A percentile compares a stretch with the other conserved stretches of the same genome.
Evolutionary conservation across 345 rosid species (phyloP).

Genomic region (Gossypium arboreum): DNA sequence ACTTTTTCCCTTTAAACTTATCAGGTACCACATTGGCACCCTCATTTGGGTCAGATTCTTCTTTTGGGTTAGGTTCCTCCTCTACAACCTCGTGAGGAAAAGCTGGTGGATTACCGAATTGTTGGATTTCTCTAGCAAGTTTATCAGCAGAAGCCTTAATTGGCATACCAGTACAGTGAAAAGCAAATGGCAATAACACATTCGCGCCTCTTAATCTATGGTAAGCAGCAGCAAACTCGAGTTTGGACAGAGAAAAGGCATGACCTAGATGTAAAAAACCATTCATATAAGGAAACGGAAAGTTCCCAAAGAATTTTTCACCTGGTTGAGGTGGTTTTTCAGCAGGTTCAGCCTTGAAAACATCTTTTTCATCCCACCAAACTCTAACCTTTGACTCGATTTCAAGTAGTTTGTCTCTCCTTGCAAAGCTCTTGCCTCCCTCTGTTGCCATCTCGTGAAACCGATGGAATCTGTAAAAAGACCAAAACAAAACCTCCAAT

Average conservation of each 20-base stretch:
- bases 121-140: slow-evolving; percentile 62
- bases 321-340: slow-evolving; percentile 11
- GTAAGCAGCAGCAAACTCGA: slow-evolving; percentile 83
- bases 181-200: slow-evolving; percentile 81
- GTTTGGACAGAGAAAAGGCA: slow-evolving; percentile 19
- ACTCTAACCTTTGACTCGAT: slow-evolving; percentile 44
- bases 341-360: slow-evolving; percentile 42
- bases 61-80: slow-evolving; percentile 21
- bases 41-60: slow-evolving; percentile 33
- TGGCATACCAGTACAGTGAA: slow-evolving; percentile 98
- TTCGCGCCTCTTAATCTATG: slow-evolving; percentile 85
- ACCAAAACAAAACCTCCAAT: neutral
- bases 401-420: slow-evolving; percentile 73
- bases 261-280: slow-evolving; percentile 22
- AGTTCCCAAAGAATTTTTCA: slow-evolving; percentile 22
- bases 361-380: slow-evolving; percentile 73
- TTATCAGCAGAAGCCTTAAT: slow-evolving; percentile 97
- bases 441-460: slow-evolving; percentile 57
- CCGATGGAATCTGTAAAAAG: neutral
- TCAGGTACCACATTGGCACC: slow-evolving; percentile 36
- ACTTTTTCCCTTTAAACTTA: slow-evolving; percentile 80
- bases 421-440: slow-evolving; percentile 57
- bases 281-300: slow-evolving; percentile 23
- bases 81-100: slow-evolving; percentile 45
- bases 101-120: slow-evolving; percentile 73